phyloP scores from a whole-genome alignment of 805 yeast species.

The Candida incommunis region DNA sequence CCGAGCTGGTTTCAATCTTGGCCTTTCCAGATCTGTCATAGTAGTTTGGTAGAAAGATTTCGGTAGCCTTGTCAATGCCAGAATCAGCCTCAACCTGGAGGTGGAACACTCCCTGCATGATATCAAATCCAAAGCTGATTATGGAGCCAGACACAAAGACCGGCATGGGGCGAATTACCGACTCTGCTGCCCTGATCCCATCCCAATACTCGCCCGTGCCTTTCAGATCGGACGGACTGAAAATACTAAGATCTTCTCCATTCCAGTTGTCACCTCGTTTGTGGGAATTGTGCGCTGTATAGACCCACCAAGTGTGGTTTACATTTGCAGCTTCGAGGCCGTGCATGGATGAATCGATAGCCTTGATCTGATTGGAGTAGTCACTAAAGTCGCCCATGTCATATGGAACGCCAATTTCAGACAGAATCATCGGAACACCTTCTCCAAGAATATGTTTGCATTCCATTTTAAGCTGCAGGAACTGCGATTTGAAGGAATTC shows the following conservation, averaged over 20 bases:
- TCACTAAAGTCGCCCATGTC: slow-evolving; percentile 77
- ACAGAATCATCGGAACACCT: slow-evolving; percentile 57
- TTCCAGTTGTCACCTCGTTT: slow-evolving; percentile 89
- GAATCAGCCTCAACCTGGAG: slow-evolving; percentile 27
- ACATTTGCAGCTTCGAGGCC: slow-evolving; percentile 66
- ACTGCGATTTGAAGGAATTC: slow-evolving; percentile 54
- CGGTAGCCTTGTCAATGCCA: slow-evolving; percentile 22
- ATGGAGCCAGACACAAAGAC: slow-evolving; percentile 48
- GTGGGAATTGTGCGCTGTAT: slow-evolving; percentile 59
- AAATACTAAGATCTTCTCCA: slow-evolving; percentile 83
- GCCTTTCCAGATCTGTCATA: slow-evolving; percentile 45
- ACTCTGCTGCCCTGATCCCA: slow-evolving; percentile 64
- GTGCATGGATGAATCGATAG: slow-evolving; percentile 66
- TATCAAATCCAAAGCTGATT: slow-evolving; percentile 41
- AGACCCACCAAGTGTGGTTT: slow-evolving; percentile 79
- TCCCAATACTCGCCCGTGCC: slow-evolving; percentile 14
- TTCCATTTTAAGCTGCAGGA: slow-evolving; percentile 53
- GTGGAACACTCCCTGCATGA: slow-evolving; percentile 31
- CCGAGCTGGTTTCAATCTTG: slow-evolving; percentile 42
- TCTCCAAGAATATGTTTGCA: slow-evolving; percentile 46
- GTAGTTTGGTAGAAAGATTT: slow-evolving; percentile 54
- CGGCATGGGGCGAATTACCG: slow-evolving; percentile 69
- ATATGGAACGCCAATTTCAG: slow-evolving; percentile 96
- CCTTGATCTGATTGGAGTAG: slow-evolving; percentile 61
- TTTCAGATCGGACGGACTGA: slow-evolving; percentile 13